Evolutionary conservation across 2,329 filamentous ascomycete species (phyloP), one percentile per base, ranked within the genome.

Genomic region (Neoascochyta sp.): DNA sequence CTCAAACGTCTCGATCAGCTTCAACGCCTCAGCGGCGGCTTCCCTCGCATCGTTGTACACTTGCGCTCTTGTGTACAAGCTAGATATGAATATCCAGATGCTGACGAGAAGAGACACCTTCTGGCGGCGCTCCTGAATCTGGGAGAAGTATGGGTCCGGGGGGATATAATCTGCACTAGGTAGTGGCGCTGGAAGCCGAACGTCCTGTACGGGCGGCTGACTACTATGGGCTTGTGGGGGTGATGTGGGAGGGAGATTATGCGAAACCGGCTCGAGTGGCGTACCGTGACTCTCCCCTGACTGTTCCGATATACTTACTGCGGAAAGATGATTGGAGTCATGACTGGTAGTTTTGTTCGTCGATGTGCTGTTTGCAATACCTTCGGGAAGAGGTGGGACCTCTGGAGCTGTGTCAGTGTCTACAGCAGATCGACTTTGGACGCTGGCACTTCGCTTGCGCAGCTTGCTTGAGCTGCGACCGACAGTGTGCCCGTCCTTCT

Each of bases 1-100:
- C 61, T 95, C 86, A 8, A 95, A 72, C 0, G 66, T 68, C 43
- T 82, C 73, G 2, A 87, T 80, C 19, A 95, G 73, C 54, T 84
- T 85, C 36, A 79, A 73, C 1, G 90, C 92, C 68, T 96, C 92
- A 8, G 79, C 74, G 16, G 89, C 77, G 5, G 90, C 87, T 29
- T 81, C 85, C 47, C 77, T 78, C 9, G 85, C 80, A 57, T 96
- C 90, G 12, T 89, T 82, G 32, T 79, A 78, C 68, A 93, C 79
- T 7, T 76, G 76, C 6, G 90, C 86, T 30, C 87, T 78, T 16
- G 87, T 78, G 57, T 96, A 98, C 43, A 96, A 81, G 0, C 83
- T 83, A 2, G 87, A 83, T 39, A 95, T 87, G 56, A 92, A 83
- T 7, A 95, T 71, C 92, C 92, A 98, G 17, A 95, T 80, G 44